phyloP scores from a whole-genome alignment of 2,329 filamentous ascomycete species.

The Colletotrichum simmondsii region DNA sequence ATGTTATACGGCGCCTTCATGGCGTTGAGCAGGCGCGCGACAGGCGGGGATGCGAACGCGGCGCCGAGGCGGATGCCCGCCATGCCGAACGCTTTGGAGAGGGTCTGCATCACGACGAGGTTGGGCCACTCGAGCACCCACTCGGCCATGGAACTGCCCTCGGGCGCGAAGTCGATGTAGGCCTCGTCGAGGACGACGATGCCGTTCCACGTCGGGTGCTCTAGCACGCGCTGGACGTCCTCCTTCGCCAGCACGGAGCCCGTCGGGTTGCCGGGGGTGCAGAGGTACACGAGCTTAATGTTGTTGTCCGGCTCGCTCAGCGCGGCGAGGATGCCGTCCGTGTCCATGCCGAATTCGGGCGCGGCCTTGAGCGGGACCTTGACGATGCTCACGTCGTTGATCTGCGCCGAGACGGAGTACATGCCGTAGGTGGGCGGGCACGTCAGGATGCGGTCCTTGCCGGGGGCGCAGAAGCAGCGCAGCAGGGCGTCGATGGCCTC shows the following conservation, averaged over 20 bases:
- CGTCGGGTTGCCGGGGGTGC: conserved; percentile 95
- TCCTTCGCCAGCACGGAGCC: conserved; percentile 80
- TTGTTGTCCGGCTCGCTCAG: conserved; percentile 66
- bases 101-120: conserved; percentile 95
- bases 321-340: conserved; percentile 72
- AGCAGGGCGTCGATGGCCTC: conserved; percentile 96
- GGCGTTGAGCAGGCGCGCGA: conserved; percentile 86
- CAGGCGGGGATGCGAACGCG: conserved; percentile 79
- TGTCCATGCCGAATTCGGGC: conserved; percentile 79
- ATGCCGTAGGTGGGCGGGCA: conserved; percentile 99
- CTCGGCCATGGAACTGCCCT: conserved; percentile 82
- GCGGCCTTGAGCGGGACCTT: conserved; percentile 83
- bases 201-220: conserved; percentile 94
- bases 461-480: conserved; percentile 91
- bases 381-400: conserved; percentile 90
- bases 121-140: conserved; percentile 95
- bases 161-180: conserved; percentile 91
- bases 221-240: conserved; percentile 78
- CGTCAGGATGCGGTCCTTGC: conserved; percentile 88
- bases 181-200: conserved; percentile 94
- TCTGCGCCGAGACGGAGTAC: conserved; percentile 93
- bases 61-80: conserved; percentile 92
- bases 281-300: conserved; percentile 92
- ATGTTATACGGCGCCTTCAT: conserved; percentile 98
- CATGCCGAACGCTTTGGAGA: conserved; percentile 97